A percentile compares a stretch with the other conserved stretches of the same genome.
phyloP scores from a whole-genome alignment of 768 basidiomycete species.

The Boletus huronensis region DNA sequence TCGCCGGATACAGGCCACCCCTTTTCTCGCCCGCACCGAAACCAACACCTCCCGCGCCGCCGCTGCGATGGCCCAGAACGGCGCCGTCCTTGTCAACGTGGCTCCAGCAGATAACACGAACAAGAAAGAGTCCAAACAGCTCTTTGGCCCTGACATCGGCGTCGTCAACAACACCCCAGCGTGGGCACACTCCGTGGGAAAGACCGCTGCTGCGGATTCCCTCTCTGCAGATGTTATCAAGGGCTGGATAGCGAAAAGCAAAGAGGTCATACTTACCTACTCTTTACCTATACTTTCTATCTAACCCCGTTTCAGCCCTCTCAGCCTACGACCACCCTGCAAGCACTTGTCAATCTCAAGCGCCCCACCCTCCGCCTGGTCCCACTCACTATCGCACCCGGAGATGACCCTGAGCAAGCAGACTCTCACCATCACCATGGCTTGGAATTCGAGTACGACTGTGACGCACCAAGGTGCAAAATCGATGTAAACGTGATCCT shows the following conservation, averaged over 20 bases:
- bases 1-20: slow-evolving; percentile 47
- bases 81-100: slow-evolving; percentile 29
- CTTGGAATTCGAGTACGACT: slow-evolving; percentile 91
- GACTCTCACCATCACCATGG: slow-evolving; percentile 65
- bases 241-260: slow-evolving; percentile 82
- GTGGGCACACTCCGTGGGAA: slow-evolving; percentile 67
- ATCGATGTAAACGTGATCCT: slow-evolving; percentile 77
- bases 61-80: slow-evolving; percentile 45
- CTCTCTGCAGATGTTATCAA: slow-evolving; percentile 81
- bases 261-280: slow-evolving; percentile 51
- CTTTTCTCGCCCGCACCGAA: slow-evolving; percentile 49
- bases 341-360: slow-evolving; percentile 93
- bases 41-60: slow-evolving; percentile 47
- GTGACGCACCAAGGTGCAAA: slow-evolving; percentile 80
- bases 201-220: slow-evolving; percentile 60
- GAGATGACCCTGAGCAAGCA: slow-evolving; percentile 43
- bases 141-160: slow-evolving; percentile 92
- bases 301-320: slow-evolving; percentile 45
- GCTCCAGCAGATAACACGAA: slow-evolving; percentile 10
- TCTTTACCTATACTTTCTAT: not conserved
- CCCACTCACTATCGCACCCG: slow-evolving; percentile 47
- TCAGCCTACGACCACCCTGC: slow-evolving; percentile 88
- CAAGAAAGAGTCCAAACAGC: slow-evolving; percentile 59
- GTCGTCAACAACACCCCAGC: slow-evolving; percentile 62
- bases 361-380: slow-evolving; percentile 81